Base-by-base conservation (phyloP, 1,284 basidiomycete species). In the Melanopsichium pennsylvanicum region DNA sequence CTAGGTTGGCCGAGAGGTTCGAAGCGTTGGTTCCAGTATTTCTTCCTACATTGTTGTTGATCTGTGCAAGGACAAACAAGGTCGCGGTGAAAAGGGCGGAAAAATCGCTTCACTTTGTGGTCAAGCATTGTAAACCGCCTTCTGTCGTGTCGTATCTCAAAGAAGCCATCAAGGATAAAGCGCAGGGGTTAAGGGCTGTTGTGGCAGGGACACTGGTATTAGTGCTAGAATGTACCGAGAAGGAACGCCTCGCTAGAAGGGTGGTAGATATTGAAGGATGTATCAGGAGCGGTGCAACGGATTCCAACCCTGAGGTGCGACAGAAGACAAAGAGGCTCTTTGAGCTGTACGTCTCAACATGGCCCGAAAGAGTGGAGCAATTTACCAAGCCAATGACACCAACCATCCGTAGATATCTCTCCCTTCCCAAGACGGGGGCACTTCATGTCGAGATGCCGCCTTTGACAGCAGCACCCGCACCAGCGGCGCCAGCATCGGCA, bases 21-120 rank as follows among this genome's bases (percentile, higher is more conserved):
- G 75, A 79, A 4, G 70, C 82, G 4, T 79, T 84, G 13, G 79
- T 84, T 19, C 55, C 72, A 4, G 69, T 84, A 26, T 85, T 84
- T 64, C 63, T 85, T 11, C 84, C 84, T 13, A 79, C 83, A 0
- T 69, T 84, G 5, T 63, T 85, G 40, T 70, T 76, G 16, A 81
- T 84, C 29, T 83, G 84, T 42, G 82, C 82, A 1, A 72, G 84
- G 27, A 84, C 84, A 0, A 85, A 85, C 76, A 84, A 84, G 67
- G 83, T 85, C 8, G 82, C 82, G 27, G 69, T 84, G 11, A 82
- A 82, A 40, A 76, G 84, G 15, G 82, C 84, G 0, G 83, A 84
- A 39, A 83, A 83, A 61, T 81, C 81, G 27, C 70, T 85, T 2
- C 51, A 76, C 7, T 81, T 82, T 9, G 83, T 85, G 44, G 79